Evolutionary conservation across 768 basidiomycete genomes (phyloP), one percentile per base, ranked within the genome.

Genomic region (Podaxis sp.): DNA sequence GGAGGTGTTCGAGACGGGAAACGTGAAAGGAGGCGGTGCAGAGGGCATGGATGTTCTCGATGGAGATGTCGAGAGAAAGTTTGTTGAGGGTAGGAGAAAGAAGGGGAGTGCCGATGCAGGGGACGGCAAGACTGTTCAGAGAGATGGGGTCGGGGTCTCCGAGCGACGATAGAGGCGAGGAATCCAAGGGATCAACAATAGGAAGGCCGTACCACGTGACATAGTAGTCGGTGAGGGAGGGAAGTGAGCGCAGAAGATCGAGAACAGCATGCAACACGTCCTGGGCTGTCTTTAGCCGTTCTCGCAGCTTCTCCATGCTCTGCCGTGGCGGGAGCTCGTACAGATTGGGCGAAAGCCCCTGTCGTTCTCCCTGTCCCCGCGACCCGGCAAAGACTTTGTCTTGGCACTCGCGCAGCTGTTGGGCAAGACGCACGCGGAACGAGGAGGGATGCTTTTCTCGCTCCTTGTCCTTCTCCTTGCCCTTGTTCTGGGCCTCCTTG

Each of bases 151-250:
- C 27, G 57, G 57, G 13, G 13, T 55, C 54, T 27, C 21, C 9
- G 4, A 53, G 52, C 5, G 52, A 37, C 14, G 35, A 66, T 52
- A 35, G 11, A n/a, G 52, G 16, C 2, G 52, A 37, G 32, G 32
- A 35, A 13, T 16, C 14, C 16, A 37, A 53, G 32, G 52, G 18
- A 10, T 21, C 16, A 51, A 47, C 35, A 36, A 50, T 44, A 38
- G 76, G 75, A 18, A 79, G 72, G 16, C 79, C 78, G 36, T 70
- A 75, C 81, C 80, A 83, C 40, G 77, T 77, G 61, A 83, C 77
- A 61, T 81, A 77, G 66, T 80, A 81, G 64, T 81, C 77, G 13
- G 74, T 77, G 10, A 83, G 70, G 56, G 79, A 77, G 18, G 77
- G 78, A 6, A 83, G 72, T 1, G 74, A 71, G 16, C 72, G 71